Conservation (phyloP, 345 rosid genomes). For the Citrus glauca region DNA sequence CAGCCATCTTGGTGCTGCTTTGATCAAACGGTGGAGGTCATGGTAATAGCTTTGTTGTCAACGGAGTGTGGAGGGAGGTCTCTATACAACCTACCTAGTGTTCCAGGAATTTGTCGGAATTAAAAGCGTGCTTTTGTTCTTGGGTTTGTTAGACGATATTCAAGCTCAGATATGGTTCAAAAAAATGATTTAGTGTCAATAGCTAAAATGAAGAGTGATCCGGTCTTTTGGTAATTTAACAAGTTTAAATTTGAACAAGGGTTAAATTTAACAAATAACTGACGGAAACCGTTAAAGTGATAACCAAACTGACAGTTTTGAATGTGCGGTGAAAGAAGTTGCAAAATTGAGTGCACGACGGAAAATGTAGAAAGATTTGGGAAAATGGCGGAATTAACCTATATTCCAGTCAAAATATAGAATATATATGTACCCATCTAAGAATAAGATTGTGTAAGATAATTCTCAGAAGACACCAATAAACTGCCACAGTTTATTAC, state of each 20-base stretch:
- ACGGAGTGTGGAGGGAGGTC: constrained; percentile 93
- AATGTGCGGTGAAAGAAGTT: too few species aligned
- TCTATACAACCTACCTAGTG: constrained; percentile 91
- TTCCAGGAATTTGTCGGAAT: constrained; percentile 6
- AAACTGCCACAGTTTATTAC: background rate
- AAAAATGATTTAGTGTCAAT: too few species aligned
- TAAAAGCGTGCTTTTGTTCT: background rate
- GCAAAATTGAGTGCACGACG: too few species aligned
- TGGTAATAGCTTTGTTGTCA: constrained; percentile 61
- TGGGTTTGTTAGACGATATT: background rate
- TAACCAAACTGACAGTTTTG: too few species aligned
- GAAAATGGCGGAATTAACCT: too few species aligned
- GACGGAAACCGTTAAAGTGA: too few species aligned
- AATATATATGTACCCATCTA: background rate
- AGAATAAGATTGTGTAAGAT: background rate
- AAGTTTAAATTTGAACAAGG: too few species aligned
- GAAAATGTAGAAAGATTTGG: too few species aligned
- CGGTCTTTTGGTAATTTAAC: too few species aligned
- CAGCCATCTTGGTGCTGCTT: constrained; percentile 77
- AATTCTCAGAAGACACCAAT: background rate
- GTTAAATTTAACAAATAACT: too few species aligned
- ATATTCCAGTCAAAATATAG: background rate
- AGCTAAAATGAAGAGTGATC: too few species aligned
- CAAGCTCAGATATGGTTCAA: background rate
- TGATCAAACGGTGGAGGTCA: constrained; percentile 74